Evolutionary conservation across 192 early-diverging fungal genomes (phyloP).

Genomic region (Paraglomus brasilianum): DNA sequence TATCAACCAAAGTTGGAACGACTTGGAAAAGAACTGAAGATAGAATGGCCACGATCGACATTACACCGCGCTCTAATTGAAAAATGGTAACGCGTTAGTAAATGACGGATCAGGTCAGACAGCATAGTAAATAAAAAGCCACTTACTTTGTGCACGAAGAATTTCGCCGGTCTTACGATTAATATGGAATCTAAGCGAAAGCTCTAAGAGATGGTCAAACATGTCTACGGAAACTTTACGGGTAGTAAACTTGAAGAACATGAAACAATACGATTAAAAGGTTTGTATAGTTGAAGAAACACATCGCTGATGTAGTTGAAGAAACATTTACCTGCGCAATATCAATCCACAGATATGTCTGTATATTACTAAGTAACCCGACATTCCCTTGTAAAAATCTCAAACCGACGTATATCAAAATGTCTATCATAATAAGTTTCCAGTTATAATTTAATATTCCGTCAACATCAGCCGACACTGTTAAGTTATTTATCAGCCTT

Average conservation of each 20-base stretch:
- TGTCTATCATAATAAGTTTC: no score
- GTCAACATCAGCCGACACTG: no score
- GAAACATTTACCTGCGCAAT: slow-evolving; percentile 59
- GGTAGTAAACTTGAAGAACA: slow-evolving; percentile 39
- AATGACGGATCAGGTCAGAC: not conserved
- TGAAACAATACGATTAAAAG: no score
- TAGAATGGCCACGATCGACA: slow-evolving; percentile 60
- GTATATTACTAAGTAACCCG: slow-evolving; percentile 68
- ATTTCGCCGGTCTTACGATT: slow-evolving; percentile 59
- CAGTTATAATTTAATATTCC: no score
- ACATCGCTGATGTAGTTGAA: not conserved
- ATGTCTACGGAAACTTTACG: slow-evolving; percentile 70
- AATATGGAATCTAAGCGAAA: slow-evolving; percentile 62
- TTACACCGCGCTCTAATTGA: slow-evolving; percentile 54
- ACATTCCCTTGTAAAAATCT: slow-evolving; percentile 52
- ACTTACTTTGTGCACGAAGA: slow-evolving; percentile 58
- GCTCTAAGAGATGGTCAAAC: slow-evolving; percentile 57
- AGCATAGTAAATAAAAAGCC: not conserved
- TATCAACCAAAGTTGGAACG: slow-evolving; percentile 73
- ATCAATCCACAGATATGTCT: slow-evolving; percentile 83
- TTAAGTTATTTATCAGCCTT: no score
- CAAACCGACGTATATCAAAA: slow-evolving; percentile 38
- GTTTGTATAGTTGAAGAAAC: not conserved
- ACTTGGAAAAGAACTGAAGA: slow-evolving; percentile 76
- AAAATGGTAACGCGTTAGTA: not conserved